Evolutionary conservation across 805 yeast species (phyloP), one percentile per base, ranked within the genome.

Genomic region (Metschnikowia lachancei): DNA sequence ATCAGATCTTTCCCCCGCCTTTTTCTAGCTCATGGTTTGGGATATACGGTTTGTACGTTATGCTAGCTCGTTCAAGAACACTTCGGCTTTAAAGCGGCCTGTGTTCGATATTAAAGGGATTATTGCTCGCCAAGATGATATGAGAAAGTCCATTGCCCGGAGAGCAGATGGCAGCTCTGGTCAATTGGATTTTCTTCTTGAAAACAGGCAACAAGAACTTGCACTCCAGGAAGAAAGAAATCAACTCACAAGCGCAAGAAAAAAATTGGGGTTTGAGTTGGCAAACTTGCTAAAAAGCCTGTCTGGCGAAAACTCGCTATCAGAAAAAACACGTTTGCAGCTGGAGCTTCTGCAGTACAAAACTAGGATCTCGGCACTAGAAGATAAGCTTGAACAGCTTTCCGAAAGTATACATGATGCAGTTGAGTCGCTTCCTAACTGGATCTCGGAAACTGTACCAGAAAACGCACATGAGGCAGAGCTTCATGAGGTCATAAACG

Each of bases 391-490:
- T 4, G 53, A 55, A 3, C 43, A 22, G 1, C 48, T 74, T 3
- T 74, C 79, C 14, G 60, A 65, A 5, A 55, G 61, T 3, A 61
- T 83, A 0, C 61, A 63, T 30, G 47, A 58, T 0, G 62, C 65
- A 12, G 77, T 79, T 1, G 81, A 77, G 9, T 60, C 69, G 0
- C 63, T 87, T n/a, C 95, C 95, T 0, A 87, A 86, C 56, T 59
- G 76, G 18, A 63, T 85, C 0, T 81, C 80, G 47, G 61, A 70
- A 0, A 55, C 74, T 0, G 87, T 81, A 0, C 66, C 68, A 1
- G 51, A 60, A n/a, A 58, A 69, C 36, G 62, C 67, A 0, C 60
- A 65, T 11, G 76, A 76, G 18, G 68, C 73, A 19, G 67, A 62
- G 24, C 57, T 83, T 0, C 75, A 80, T 5, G 69, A 74, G 24